A percentile compares a stretch with the other conserved stretches of the same genome.
Conservation (phyloP, 2,329 filamentous ascomycete species). For the Helotiales sp. region DNA sequence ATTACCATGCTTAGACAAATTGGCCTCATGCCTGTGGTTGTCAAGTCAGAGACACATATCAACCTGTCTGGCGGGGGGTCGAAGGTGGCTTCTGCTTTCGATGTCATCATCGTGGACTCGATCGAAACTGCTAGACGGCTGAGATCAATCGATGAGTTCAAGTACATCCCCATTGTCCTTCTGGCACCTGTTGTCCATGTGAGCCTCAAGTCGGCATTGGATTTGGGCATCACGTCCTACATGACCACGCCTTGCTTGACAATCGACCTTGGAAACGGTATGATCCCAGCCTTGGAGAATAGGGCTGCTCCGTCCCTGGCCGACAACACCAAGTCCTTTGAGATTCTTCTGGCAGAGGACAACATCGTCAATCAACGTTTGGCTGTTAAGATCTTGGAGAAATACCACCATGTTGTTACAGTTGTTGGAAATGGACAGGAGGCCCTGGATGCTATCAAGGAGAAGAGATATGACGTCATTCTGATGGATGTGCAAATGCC, state of each 20-base stretch:
- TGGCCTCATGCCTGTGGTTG: constrained; percentile 80
- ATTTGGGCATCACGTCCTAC: constrained; percentile 97
- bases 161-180: constrained; percentile 95
- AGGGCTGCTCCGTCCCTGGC: constrained; percentile 88
- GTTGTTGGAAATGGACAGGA: constrained; percentile 96
- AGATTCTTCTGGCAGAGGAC: constrained; percentile 94
- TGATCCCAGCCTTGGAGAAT: constrained; percentile 94
- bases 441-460: constrained; percentile 89
- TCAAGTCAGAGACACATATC: constrained; percentile 76
- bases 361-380: constrained; percentile 97
- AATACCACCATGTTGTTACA: constrained; percentile 90
- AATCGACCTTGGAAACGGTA: constrained; percentile 93
- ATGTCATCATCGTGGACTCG: constrained; percentile 95
- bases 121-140: constrained; percentile 87
- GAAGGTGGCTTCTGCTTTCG: constrained; percentile 62
- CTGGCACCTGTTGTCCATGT: constrained; percentile 88
- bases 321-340: constrained; percentile 93
- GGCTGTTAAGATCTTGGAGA: constrained; percentile 95
- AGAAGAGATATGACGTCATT: constrained; percentile 92
- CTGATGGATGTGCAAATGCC: constrained; percentile 99
- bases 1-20: constrained; percentile 77
- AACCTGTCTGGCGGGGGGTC: constrained; percentile 62
- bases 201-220: constrained; percentile 89
- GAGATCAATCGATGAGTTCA: constrained; percentile 90
- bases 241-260: constrained; percentile 97